These are phyloP conservation scores for Colletotrichum echinochloae DNA, from an alignment of 2,329 filamentous ascomycete species.

Conservation along the genomic window DNA sequence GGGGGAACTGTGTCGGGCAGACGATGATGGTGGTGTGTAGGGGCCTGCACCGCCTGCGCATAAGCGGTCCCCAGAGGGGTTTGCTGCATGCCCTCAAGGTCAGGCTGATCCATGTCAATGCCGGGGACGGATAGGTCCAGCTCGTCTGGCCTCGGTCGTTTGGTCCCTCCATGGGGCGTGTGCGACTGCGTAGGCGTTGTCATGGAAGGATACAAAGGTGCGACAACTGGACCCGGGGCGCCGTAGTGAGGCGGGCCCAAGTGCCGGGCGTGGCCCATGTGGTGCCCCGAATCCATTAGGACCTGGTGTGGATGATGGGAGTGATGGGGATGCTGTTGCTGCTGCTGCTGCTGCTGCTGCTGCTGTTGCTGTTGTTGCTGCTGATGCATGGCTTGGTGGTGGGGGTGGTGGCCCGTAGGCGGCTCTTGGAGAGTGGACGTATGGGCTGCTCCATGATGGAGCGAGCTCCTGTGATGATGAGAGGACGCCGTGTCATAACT, in stretches of 20 bases:
- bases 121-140: conserved; percentile 67
- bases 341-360: conserved; percentile 47
- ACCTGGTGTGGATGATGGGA: conserved; percentile 64
- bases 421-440: conserved; percentile 61
- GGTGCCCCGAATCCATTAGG: conserved; percentile 64
- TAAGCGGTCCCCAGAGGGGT: conserved; percentile 65
- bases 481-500: conserved; percentile 65
- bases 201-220: conserved; percentile 65
- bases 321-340: conserved; percentile 51
- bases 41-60: conserved; percentile 60
- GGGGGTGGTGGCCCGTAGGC: conserved; percentile 55
- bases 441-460: conserved; percentile 59
- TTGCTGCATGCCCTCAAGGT: conserved; percentile 67
- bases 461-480: conserved; percentile 57
- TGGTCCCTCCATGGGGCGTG: conserved; percentile 51
- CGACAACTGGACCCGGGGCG: conserved; percentile 59
- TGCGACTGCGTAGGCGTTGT: conserved; percentile 54
- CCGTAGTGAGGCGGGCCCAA: conserved; percentile 67
- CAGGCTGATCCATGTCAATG: conserved; percentile 66
- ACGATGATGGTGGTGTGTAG: conserved; percentile 84
- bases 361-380: conserved; percentile 47
- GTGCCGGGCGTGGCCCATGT: conserved; percentile 64
- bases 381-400: conserved; percentile 54
- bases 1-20: conserved; percentile 80
- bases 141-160: conserved; percentile 69